A percentile compares a stretch with the other conserved stretches of the same genome.
Conservation (phyloP, 2,329 filamentous ascomycete genomes). For the Ilyonectria sp. region DNA sequence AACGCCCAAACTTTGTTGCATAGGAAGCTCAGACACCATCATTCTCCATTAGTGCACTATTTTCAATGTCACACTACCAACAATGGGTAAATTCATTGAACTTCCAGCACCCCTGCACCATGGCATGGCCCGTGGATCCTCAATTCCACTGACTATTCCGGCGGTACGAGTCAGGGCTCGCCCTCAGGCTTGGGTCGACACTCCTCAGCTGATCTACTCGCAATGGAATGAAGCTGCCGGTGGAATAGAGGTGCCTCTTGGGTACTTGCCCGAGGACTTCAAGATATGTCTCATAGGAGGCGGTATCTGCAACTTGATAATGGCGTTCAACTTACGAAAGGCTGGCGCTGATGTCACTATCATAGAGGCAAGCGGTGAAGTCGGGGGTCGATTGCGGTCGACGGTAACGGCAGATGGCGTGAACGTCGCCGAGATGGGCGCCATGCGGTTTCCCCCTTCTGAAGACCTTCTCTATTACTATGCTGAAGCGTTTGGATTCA, state of each 20-base stretch:
- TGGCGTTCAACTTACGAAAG: not conserved
- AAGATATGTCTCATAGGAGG: not conserved
- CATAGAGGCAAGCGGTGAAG: not conserved
- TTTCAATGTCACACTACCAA: no score
- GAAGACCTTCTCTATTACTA: slow-evolving; percentile 2
- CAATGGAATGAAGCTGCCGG: not conserved
- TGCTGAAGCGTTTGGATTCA: not conserved
- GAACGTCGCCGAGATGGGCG: not conserved
- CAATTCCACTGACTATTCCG: no score
- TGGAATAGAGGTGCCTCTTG: not conserved
- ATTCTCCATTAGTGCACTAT: no score
- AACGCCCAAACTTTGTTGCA: no score
- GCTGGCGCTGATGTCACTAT: not conserved
- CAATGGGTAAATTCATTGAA: no score
- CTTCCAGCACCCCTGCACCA: no score
- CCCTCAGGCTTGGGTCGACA: not conserved
- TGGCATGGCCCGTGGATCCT: no score
- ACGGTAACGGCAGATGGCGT: not conserved
- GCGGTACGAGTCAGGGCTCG: not conserved
- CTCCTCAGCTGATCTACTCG: not conserved
- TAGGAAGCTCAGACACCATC: no score
- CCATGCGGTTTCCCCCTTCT: slow-evolving; percentile 1
- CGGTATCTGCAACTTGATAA: not conserved
- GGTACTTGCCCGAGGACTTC: not conserved
- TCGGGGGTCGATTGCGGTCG: not conserved